Percentiles rank a stretch among this genome's conserved stretches.
These are phyloP conservation scores for Zhuliangozyma blackwelliae DNA, from an alignment of 1,139 yeast species.

Conservation along the genomic window DNA sequence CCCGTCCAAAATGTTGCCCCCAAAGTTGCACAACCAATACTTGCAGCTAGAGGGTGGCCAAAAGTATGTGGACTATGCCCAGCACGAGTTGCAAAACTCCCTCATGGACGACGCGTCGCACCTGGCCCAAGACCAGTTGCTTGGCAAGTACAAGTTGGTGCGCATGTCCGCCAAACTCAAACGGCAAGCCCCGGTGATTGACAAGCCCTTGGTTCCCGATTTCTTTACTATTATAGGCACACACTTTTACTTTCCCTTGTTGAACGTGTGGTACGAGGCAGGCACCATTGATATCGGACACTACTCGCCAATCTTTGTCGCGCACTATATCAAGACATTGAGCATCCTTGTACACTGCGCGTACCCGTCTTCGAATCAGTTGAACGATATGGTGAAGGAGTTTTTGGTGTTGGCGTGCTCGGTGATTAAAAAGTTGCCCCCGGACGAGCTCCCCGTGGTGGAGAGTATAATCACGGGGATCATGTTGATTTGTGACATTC, in stretches of 20 bases:
- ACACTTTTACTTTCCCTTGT: slow-evolving; percentile 52
- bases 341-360: slow-evolving; percentile 54
- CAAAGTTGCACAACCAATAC: slow-evolving; percentile 37
- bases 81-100: slow-evolving; percentile 23
- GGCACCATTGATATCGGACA: slow-evolving; percentile 46
- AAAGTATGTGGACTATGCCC: slow-evolving; percentile 5
- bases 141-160: slow-evolving; percentile 44
- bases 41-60: slow-evolving; percentile 12
- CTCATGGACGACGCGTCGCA: slow-evolving; percentile 35
- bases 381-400: slow-evolving; percentile 58
- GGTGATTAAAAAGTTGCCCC: slow-evolving; percentile 15
- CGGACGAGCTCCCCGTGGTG: slow-evolving; percentile 30
- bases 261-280: slow-evolving; percentile 50
- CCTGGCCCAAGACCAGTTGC: slow-evolving; percentile 35
- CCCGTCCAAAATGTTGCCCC: slow-evolving; percentile 47
- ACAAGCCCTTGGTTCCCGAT: slow-evolving; percentile 18
- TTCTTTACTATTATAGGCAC: slow-evolving; percentile 46
- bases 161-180: slow-evolving; percentile 36
- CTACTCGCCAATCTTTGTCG: slow-evolving; percentile 50
- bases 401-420: slow-evolving; percentile 36
- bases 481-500: slow-evolving; percentile 43
- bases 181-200: slow-evolving; percentile 4
- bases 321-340: slow-evolving; percentile 59
- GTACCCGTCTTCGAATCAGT: slow-evolving; percentile 47
- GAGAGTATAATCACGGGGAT: slow-evolving; percentile 49